Evolutionary conservation across 2,329 filamentous ascomycete genomes (phyloP), one percentile per base, ranked within the genome.

Genomic region (Blastomyces silverae): DNA sequence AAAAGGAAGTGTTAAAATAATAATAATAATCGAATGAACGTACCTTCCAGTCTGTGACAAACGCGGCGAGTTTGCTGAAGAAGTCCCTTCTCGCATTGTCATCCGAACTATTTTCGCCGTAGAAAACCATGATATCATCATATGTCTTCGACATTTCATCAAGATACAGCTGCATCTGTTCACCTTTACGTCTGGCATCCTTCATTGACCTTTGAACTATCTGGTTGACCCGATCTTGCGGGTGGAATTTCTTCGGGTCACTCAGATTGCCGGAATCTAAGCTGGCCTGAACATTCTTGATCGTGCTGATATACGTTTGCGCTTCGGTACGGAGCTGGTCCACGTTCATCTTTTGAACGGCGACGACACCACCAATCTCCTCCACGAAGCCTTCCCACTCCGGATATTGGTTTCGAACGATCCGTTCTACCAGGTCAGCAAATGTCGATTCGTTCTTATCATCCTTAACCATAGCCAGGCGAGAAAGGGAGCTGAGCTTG

Each of bases 391-490:
- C 84, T 77, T 97, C 92, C 90, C 92, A 97, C 76, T 97, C 91
- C 2, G 93, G 90, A 70, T 97, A 99, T 75, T 97, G 93, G 74
- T 91, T 94, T 69, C 94, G 89, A 65, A 97, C 93, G 70, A 97
- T 96, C 70, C 93, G 89, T 78, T 99, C 94, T 55, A 99, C 92
- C 55, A 97, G 85, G 77, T 99, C 94, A 64, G 93, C 92, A 74
- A 99, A 89, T 0, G 92, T 97, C 0, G 91, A 93, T 77, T 97
- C 90, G 77, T 99, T 99, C 84, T 97, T 97, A 81, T 96, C 92
- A 74, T 99, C 94, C 80, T 99, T 99, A 73, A 97, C 91, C 92
- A 99, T 97, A 67, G 89, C 92, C 64, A 99, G 82, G 64, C 94
- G 87, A 37, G 91, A 90, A 60, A 99, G 87, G 6, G 94, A 97